Conservation (phyloP, 1,139 yeast species). For the Scheffersomyces quercinus region DNA sequence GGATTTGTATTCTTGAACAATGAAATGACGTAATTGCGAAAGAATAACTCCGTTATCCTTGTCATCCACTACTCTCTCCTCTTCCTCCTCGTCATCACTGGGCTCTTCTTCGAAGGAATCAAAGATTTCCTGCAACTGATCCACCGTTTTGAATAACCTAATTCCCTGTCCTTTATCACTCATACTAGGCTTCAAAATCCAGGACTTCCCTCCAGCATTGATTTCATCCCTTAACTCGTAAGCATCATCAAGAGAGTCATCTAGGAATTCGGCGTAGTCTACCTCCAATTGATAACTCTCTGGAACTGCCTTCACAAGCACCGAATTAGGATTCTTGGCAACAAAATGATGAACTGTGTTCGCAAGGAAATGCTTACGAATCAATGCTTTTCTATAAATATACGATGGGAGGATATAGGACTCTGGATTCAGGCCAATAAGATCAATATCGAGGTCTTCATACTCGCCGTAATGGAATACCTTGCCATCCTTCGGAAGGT, state of each 20-base stretch:
- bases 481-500: constrained; percentile 22
- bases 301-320: constrained; percentile 63
- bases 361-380: constrained; percentile 84
- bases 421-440: constrained; percentile 34
- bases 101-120: constrained; percentile 78
- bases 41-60: constrained; percentile 65
- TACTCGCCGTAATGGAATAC: constrained; percentile 85
- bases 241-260: constrained; percentile 88
- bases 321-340: constrained; percentile 73
- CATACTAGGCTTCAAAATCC: constrained; percentile 96
- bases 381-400: constrained; percentile 81
- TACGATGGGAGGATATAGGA: constrained; percentile 76
- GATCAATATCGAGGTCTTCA: constrained; percentile 81
- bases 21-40: constrained; percentile 86
- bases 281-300: constrained; percentile 79
- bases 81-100: constrained; percentile 56
- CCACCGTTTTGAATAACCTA: constrained; percentile 72
- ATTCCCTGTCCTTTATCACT: constrained; percentile 97
- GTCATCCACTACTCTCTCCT: constrained; percentile 19
- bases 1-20: constrained; percentile 76
- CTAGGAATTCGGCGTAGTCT: constrained; percentile 95
- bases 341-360: constrained; percentile 73
- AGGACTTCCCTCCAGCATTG: constrained; percentile 60
- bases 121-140: constrained; percentile 78
- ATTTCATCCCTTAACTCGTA: constrained; percentile 84